These are phyloP conservation scores for Pyrrhoderma noxium DNA, from an alignment of 1,284 basidiomycete genomes.

Conservation along the genomic window DNA sequence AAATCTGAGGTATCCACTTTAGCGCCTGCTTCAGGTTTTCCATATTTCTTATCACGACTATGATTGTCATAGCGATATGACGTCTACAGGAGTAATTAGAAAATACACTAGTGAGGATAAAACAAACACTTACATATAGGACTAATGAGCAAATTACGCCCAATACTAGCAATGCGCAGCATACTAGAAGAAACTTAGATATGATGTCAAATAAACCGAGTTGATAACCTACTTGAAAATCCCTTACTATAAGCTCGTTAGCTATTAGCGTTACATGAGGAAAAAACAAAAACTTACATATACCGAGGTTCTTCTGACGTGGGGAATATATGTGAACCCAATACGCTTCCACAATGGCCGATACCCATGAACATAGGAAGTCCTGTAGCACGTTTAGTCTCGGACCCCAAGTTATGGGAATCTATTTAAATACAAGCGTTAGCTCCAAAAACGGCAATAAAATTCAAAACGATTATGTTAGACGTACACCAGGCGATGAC, in stretches of 20 bases:
- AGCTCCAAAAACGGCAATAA: neutral
- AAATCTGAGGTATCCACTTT: slow-evolving; percentile 58
- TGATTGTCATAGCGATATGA: slow-evolving; percentile 59
- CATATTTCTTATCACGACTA: slow-evolving; percentile 46
- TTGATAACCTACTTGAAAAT: slow-evolving; percentile 43
- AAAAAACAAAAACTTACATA: slow-evolving; percentile 32
- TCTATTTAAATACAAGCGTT: slow-evolving; percentile 27
- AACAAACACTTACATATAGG: slow-evolving; percentile 39
- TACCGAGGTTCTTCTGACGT: slow-evolving; percentile 55
- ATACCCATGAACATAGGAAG: slow-evolving; percentile 72
- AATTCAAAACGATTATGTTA: slow-evolving; percentile 3
- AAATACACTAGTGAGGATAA: neutral
- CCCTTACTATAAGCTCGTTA: slow-evolving; percentile 40
- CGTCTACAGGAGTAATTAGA: slow-evolving; percentile 30
- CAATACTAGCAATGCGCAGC: slow-evolving; percentile 43
- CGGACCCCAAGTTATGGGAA: slow-evolving; percentile 68
- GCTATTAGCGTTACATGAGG: neutral
- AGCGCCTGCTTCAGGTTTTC: slow-evolving; percentile 40
- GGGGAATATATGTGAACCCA: slow-evolving; percentile 68
- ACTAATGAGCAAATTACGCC: slow-evolving; percentile 45
- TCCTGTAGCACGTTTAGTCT: slow-evolving; percentile 69
- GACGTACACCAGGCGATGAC: slow-evolving; percentile 67
- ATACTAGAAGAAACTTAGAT: slow-evolving; percentile 3
- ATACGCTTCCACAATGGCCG: slow-evolving; percentile 65
- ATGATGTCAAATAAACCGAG: neutral